These are phyloP conservation scores for Flammula alnicola DNA, from an alignment of 1,284 basidiomycete species.

Conservation along the genomic window DNA sequence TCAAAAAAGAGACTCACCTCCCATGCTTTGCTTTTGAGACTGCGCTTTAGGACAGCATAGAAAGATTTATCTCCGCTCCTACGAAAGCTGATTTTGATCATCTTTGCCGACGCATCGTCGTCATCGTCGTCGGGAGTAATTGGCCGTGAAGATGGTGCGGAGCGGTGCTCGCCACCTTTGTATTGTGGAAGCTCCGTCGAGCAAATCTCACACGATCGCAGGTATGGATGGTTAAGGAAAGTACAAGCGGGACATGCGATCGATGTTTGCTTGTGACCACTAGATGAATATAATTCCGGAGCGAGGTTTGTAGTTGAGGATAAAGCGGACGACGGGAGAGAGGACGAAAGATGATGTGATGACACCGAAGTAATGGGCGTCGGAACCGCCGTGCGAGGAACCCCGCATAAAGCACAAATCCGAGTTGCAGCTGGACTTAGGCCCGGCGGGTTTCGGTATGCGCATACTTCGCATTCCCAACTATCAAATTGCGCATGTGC, in stretches of 20 bases:
- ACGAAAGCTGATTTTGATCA: conserved; percentile 85
- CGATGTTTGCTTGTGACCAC: conserved; percentile 23
- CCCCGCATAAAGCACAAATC: conserved; percentile 76
- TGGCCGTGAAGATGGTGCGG: conserved; percentile 64
- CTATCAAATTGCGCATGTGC: conserved; percentile 44
- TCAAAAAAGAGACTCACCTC: conserved; percentile 50
- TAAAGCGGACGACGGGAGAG: conserved; percentile 39
- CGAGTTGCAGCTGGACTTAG: conserved; percentile 62
- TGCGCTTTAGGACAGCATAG: conserved; percentile 80
- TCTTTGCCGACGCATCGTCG: conserved; percentile 35
- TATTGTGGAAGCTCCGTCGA: conserved; percentile 60
- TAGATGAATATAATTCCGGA: conserved; percentile 14
- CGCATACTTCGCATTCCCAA: conserved; percentile 91
- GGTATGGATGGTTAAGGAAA: conserved; percentile 85
- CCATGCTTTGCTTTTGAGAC: conserved; percentile 84
- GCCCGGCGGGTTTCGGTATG: conserved; percentile 76
- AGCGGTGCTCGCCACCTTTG: conserved; percentile 45
- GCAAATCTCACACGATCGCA: conserved; percentile 88
- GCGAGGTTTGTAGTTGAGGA: conserved; percentile 23
- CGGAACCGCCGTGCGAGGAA: conserved; percentile 59
- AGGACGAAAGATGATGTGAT: conserved; percentile 34
- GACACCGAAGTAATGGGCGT: conserved; percentile 29
- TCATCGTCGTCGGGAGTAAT: conserved; percentile 52
- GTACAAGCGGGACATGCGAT: conserved; percentile 88
- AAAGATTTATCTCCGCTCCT: conserved; percentile 89